Percentiles rank a stretch among this genome's conserved stretches.
Evolutionary conservation across 2,329 filamentous ascomycete species (phyloP).

Genomic region (Cadophora sp.): DNA sequence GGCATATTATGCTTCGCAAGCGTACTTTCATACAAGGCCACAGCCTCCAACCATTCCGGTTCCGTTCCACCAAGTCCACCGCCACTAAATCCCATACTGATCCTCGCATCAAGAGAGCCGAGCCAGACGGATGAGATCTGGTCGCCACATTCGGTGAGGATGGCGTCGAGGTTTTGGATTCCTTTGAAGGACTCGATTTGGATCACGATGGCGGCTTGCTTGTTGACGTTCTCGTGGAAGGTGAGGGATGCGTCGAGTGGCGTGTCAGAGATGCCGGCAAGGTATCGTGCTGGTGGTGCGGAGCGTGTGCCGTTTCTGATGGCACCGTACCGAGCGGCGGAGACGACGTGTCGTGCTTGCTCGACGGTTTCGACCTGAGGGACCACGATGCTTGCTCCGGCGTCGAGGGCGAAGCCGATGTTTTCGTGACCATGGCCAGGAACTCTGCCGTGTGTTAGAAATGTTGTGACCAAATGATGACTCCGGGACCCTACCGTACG

Average conservation of each 20-base stretch:
- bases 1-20: conserved; percentile 56
- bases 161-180: conserved; percentile 56
- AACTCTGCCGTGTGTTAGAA: conserved; percentile 40
- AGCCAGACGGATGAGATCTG: conserved; percentile 55
- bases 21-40: conserved; percentile 47
- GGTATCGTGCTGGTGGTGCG: conserved; percentile 51
- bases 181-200: conserved; percentile 53
- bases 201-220: conserved; percentile 56
- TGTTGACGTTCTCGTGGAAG: conserved; percentile 50
- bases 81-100: conserved; percentile 51
- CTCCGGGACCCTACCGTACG: conserved; percentile 46
- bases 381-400: conserved; percentile 55
- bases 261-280: conserved; percentile 50
- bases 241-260: conserved; percentile 43
- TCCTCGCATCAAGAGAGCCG: conserved; percentile 51
- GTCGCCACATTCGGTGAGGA: conserved; percentile 53
- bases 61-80: conserved; percentile 45
- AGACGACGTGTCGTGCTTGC: conserved; percentile 51
- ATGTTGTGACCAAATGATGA: background rate
- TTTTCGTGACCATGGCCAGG: conserved; percentile 54
- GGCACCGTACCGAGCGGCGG: conserved; percentile 53
- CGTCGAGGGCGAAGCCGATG: conserved; percentile 55
- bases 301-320: conserved; percentile 50
- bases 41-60: conserved; percentile 50
- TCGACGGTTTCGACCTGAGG: conserved; percentile 56